These are phyloP conservation scores for Lachnellula occidentalis DNA, from an alignment of 2,329 filamentous ascomycete genomes.

Conservation along the genomic window DNA sequence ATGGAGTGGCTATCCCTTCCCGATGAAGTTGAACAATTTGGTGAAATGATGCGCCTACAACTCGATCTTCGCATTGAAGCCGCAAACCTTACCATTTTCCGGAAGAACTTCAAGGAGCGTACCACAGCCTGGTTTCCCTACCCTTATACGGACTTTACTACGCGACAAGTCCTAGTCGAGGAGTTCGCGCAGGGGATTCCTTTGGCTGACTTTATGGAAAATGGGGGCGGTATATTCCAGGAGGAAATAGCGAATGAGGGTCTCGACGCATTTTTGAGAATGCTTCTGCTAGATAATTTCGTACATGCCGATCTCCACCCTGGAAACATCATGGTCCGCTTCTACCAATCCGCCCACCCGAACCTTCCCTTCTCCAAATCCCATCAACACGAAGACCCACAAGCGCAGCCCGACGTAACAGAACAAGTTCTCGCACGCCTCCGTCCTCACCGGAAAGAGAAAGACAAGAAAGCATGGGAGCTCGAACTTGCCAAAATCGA, in stretches of 20 bases:
- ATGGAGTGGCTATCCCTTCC: conserved; percentile 97
- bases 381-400: conserved; percentile 32
- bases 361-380: conserved; percentile 48
- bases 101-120: conserved; percentile 82
- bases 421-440: conserved; percentile 80
- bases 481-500: conserved; percentile 72
- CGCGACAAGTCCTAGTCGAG: conserved; percentile 85
- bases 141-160: conserved; percentile 88
- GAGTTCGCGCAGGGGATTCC: conserved; percentile 96
- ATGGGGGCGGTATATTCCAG: conserved; percentile 88
- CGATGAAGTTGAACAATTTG: conserved; percentile 89
- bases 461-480: conserved; percentile 65
- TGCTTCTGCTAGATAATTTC: conserved; percentile 97
- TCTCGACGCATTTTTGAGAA: conserved; percentile 89
- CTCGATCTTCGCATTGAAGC: conserved; percentile 92
- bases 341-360: conserved; percentile 77
- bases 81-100: conserved; percentile 81
- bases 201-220: conserved; percentile 81
- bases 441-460: conserved; percentile 59
- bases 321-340: conserved; percentile 98
- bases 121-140: conserved; percentile 96
- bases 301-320: conserved; percentile 94
- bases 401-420: conserved; percentile 67
- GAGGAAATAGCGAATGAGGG: conserved; percentile 93
- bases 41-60: conserved; percentile 98